phyloP scores from a whole-genome alignment of 2,329 filamentous ascomycete genomes.

The Talaromyces islandicus region DNA sequence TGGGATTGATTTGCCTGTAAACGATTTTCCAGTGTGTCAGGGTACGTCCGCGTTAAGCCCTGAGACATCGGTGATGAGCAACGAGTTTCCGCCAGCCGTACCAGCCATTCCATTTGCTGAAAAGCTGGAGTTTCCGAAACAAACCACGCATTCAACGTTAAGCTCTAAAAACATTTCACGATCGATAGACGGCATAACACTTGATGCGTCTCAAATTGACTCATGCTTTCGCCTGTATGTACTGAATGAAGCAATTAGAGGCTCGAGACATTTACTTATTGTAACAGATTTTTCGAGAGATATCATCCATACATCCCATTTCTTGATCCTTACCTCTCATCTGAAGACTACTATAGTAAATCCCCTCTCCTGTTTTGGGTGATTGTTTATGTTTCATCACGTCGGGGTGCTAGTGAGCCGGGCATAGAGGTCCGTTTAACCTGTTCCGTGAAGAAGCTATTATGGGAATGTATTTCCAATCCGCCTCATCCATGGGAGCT shows the following conservation, averaged over 20 bases:
- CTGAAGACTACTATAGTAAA: slow-evolving; percentile 9
- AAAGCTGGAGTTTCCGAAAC: neutral
- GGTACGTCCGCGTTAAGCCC: neutral
- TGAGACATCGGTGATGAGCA: neutral
- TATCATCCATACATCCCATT: slow-evolving; percentile 5
- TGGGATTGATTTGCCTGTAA: neutral
- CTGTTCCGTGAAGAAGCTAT: slow-evolving; percentile 7
- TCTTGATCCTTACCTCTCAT: neutral
- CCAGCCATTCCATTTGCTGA: neutral
- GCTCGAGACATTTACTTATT: neutral
- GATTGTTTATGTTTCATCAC: slow-evolving; percentile 11
- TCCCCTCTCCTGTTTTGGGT: slow-evolving; percentile 13
- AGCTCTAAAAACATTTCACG: neutral
- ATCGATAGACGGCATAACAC: neutral
- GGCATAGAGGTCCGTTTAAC: slow-evolving; percentile 5
- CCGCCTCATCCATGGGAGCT: slow-evolving; percentile 14
- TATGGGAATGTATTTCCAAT: slow-evolving; percentile 15
- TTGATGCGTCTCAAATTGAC: neutral
- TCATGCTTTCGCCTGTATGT: slow-evolving; percentile 5
- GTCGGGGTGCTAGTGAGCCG: slow-evolving; percentile 10
- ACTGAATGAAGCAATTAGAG: neutral
- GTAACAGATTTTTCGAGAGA: slow-evolving; percentile 5
- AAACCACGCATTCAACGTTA: too few species aligned
- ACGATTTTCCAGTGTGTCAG: neutral
- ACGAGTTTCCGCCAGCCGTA: neutral